Evolutionary conservation across 2,329 filamentous ascomycete genomes (phyloP), one percentile per base, ranked within the genome.

Genomic region (Penicillium janthinellum): DNA sequence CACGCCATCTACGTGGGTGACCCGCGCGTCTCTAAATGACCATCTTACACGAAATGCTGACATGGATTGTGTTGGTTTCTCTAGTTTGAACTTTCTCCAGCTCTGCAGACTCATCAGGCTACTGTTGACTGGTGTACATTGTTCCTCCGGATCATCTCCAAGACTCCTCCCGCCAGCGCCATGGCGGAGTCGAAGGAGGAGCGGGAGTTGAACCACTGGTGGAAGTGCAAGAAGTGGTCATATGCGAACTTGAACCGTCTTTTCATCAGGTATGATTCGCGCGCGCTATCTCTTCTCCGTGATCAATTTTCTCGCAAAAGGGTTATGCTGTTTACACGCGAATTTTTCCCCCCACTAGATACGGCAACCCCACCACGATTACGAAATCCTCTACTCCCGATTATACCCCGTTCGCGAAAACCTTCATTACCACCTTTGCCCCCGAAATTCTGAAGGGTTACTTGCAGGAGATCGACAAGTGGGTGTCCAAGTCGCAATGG

Each of bases 221-320:
- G 94, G 94, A 99, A 98, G 82, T 91, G 93, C 64, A 98, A 98
- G 88, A 99, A 99, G 79, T 98, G 95, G 95, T 90, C 94, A 14
- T 99, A 97, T 78, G 96, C 95, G 72, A 98, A 98, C 77, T 80
- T 99, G 69, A 99, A 99, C 80, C 87, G 95, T 63, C 86, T 99
- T 17, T 99, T 95, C 73, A 93, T 98, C 68, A 86, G 92, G 90
- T 94, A 80, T 62, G 83, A 75, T 49, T 7, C 8, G 5, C 41
- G 6, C 22, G 37, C 25, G 22, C 22, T 14, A 35, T 2, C 4
- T 37, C 31, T 15, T 39, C 25, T 34, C 38, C 3, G 31, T 28
- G 28, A 11, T 28, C 20, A 22, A 25, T 31, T 22, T 4, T 8
- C 22, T 28, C 44, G 14, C 17, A 50, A 42, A 44, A 11, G n/a